phyloP scores from a whole-genome alignment of 2,329 filamentous ascomycete genomes.

The Cordyceps javanica region DNA sequence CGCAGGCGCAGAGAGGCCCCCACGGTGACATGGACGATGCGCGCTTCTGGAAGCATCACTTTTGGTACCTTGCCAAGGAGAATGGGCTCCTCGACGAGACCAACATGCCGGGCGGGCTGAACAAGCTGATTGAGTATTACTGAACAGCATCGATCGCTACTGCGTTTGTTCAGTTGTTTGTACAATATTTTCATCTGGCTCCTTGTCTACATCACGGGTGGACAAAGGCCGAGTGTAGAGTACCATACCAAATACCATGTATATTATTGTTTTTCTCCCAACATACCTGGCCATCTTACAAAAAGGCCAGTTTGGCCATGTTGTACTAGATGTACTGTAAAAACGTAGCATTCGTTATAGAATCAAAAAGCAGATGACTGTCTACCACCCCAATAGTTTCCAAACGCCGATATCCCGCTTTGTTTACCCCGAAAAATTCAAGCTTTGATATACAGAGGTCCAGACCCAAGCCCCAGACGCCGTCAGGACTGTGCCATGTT shows the following conservation, averaged over 20 bases:
- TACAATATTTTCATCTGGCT: not conserved
- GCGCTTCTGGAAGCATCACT: slow-evolving; percentile 42
- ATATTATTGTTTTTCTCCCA: too few species aligned
- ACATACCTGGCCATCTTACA: too few species aligned
- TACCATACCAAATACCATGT: slow-evolving; percentile 1
- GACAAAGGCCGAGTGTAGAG: not conserved
- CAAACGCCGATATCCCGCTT: slow-evolving; percentile 5
- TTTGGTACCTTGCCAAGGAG: slow-evolving; percentile 42
- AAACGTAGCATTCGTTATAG: not conserved
- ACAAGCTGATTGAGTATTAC: slow-evolving; percentile 9
- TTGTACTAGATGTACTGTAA: not conserved
- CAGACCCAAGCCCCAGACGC: not conserved
- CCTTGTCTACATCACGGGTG: not conserved
- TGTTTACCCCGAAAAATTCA: not conserved
- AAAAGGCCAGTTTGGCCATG: not conserved
- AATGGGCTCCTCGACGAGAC: slow-evolving; percentile 30
- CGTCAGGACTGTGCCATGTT: slow-evolving; percentile 14
- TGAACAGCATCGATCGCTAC: not conserved
- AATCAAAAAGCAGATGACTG: not conserved
- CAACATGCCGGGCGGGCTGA: slow-evolving; percentile 17
- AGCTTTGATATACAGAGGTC: not conserved
- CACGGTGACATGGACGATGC: slow-evolving; percentile 16
- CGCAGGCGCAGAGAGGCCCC: slow-evolving; percentile 13
- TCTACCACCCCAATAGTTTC: not conserved
- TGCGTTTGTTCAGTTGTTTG: not conserved